Evolutionary conservation across 176 grass and related monocot species (phyloP).

Genomic region (Hsuehochloa calcarea): DNA sequence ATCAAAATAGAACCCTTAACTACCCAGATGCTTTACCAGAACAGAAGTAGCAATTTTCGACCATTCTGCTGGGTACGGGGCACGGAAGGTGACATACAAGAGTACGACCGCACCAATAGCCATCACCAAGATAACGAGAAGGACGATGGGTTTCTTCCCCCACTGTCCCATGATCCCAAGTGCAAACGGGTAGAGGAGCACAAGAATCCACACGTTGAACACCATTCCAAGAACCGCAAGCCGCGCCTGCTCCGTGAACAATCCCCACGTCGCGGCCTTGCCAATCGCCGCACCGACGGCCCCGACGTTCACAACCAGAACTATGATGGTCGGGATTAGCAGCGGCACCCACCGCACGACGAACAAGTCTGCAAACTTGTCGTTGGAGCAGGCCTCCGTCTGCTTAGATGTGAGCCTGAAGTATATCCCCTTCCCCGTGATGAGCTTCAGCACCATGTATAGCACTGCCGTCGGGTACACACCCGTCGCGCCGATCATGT

Average conservation of each 20-base stretch:
- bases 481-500: constrained; percentile 17
- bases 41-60: constrained; percentile 11
- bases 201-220: constrained; percentile 51
- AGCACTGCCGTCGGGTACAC: constrained; percentile 27
- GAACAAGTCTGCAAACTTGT: background rate
- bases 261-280: constrained; percentile 27
- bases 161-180: constrained; percentile 44
- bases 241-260: constrained; percentile 20
- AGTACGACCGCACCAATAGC: background rate
- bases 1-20: no score
- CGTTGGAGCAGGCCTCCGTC: background rate
- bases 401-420: constrained; percentile 36
- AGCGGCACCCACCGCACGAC: background rate
- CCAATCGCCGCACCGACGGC: constrained; percentile 36
- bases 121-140: constrained; percentile 23
- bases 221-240: constrained; percentile 33
- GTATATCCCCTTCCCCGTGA: constrained; percentile 27
- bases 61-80: background rate
- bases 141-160: constrained; percentile 34
- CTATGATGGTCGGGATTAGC: background rate
- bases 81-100: constrained; percentile 8
- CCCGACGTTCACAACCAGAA: background rate
- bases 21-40: background rate
- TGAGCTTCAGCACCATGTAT: constrained; percentile 26
- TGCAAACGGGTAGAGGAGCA: constrained; percentile 53